Evolutionary conservation across 2,329 filamentous ascomycete species (phyloP), one percentile per base, ranked within the genome.

Genomic region (Didymella pinodella): DNA sequence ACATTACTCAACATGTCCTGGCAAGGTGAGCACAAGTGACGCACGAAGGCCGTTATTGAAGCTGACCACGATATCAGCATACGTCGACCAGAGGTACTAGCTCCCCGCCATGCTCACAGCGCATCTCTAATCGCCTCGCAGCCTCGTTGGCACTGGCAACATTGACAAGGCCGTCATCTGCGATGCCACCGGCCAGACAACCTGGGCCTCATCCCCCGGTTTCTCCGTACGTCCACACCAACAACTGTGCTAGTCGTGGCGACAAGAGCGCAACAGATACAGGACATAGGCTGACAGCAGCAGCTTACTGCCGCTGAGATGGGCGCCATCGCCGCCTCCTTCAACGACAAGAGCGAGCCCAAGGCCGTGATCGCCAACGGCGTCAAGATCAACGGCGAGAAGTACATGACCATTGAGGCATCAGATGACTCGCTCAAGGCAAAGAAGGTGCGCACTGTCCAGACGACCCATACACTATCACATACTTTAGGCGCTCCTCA

Each of bases 191-290:
- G 79, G 79, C 72, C 78, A 80, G 70, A 79, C 81, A 59, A 73
- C 97, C 63, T 97, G 77, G 77, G 95, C 67, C 90, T 96, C 84
- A 90, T 97, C 77, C 93, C 91, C 64, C 88, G 95, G 84, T 68
- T 96, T 97, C 82, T 81, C 84, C 76, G 92, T 97, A 89, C 78
- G 81, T 76, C 59, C 47, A 43, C 59, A 32, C 20, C 45, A 22
- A 45, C 22, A 45, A 26, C 38, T 50, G 61, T 60, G 44, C 56
- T 43, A 31, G 49, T 56, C 31, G 20, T 29, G 34, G 38, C 53
- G 25, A 25, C 43, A 32, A 28, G 22, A 36, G 46, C 54, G 46
- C 49, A 6, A 36, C 31, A 38, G 4, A 11, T n/a, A 50, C 26
- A 41, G 28, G 18, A 44, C 18, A 32, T 22, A 34, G 8, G 51